Conservation (phyloP, 2,329 filamentous ascomycete species). For the Nothophoma quercina region DNA sequence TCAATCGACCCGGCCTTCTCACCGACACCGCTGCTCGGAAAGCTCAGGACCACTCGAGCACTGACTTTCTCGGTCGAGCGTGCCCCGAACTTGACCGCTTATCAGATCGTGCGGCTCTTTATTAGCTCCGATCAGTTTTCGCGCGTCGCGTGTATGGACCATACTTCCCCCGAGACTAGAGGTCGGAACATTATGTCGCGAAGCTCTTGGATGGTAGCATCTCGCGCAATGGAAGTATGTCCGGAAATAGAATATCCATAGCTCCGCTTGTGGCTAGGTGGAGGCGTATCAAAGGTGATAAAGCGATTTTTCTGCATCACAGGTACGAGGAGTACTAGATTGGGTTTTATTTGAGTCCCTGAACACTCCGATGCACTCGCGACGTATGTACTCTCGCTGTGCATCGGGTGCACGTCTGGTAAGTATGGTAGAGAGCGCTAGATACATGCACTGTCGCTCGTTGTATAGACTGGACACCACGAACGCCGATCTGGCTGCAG, state of each 20-base stretch:
- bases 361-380: not conserved
- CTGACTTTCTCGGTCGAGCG: conserved; percentile 9
- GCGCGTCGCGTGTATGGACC: not conserved
- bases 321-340: not conserved
- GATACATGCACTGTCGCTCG: no score
- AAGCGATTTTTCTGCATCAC: not conserved
- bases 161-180: no score
- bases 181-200: no score
- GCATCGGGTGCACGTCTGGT: no score
- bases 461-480: not conserved
- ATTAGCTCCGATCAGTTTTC: not conserved
- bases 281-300: not conserved
- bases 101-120: conserved; percentile 2
- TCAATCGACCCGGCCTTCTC: not conserved
- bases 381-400: not conserved
- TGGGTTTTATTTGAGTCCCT: not conserved
- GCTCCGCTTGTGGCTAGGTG: not conserved
- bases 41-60: not conserved
- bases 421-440: no score
- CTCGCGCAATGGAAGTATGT: no score
- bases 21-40: not conserved
- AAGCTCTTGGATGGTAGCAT: no score
- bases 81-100: conserved; percentile 10
- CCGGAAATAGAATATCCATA: not conserved
- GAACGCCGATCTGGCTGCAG: not conserved